These are phyloP conservation scores for Jasminum sambac DNA, from an alignment of 257 asterid species.

Conservation along the genomic window DNA sequence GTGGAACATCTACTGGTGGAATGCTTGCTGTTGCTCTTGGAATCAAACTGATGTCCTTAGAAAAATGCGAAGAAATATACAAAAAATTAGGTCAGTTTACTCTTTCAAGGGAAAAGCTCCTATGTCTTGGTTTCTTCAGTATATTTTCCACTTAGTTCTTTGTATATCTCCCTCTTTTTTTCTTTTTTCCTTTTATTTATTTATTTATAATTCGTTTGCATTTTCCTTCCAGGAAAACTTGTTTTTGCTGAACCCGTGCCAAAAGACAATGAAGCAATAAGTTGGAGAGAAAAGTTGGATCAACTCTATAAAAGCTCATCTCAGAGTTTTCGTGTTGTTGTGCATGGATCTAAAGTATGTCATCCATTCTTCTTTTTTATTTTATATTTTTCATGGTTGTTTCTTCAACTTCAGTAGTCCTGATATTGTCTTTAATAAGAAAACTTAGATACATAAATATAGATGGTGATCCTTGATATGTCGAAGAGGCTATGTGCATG, in stretches of 20 bases:
- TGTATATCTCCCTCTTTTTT: background rate
- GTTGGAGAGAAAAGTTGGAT: conserved; percentile 98
- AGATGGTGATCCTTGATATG: conserved; percentile 14
- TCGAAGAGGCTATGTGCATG: background rate
- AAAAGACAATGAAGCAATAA: conserved; percentile 98
- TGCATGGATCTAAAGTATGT: conserved; percentile 93
- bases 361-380: conserved; percentile 17
- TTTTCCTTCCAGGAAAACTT: conserved; percentile 67
- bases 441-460: background rate
- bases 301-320: conserved; percentile 99
- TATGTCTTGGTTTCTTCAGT: conserved; percentile 11
- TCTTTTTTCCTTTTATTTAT: background rate
- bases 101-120: conserved; percentile 22
- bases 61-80: conserved; percentile 94
- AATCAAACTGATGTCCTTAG: conserved; percentile 86
- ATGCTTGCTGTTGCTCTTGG: conserved; percentile 99
- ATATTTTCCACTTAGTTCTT: conserved; percentile 19
- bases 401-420: conserved; percentile 18
- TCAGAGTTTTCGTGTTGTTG: conserved; percentile 94
- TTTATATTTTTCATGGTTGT: conserved; percentile 20
- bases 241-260: conserved; percentile 98
- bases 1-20: conserved; percentile 99
- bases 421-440: conserved; percentile 13
- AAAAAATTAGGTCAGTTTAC: conserved; percentile 81
- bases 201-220: conserved; percentile 19